Percentiles rank a stretch among this genome's conserved stretches.
phyloP scores from a whole-genome alignment of 106 monocot genomes.

The Xerophyta viscosa region DNA sequence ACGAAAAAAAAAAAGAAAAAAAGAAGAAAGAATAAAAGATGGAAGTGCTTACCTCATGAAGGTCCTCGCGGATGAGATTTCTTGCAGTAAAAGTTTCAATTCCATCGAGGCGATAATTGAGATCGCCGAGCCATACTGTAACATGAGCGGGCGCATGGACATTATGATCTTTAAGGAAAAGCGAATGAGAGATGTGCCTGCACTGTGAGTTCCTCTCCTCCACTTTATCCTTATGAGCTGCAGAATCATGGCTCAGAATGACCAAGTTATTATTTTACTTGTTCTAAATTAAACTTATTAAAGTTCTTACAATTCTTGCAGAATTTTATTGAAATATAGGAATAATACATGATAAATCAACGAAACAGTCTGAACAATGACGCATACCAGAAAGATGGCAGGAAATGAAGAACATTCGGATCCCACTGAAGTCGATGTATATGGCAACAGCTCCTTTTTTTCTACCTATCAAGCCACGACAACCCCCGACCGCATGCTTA shows the following conservation, averaged over 20 bases:
- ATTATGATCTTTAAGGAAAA: slow-evolving; percentile 22
- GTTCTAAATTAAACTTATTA: too few species aligned
- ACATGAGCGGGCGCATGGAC: slow-evolving; percentile 19
- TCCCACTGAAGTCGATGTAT: slow-evolving; percentile 22
- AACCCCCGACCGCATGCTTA: slow-evolving; percentile 24
- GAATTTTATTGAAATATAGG: too few species aligned
- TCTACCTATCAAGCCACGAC: slow-evolving; percentile 32
- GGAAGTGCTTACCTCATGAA: slow-evolving; percentile 3
- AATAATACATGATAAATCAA: too few species aligned
- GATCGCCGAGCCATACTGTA: slow-evolving; percentile 49
- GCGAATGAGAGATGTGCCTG: slow-evolving; percentile 40
- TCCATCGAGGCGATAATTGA: slow-evolving; percentile 44
- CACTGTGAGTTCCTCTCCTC: slow-evolving; percentile 42
- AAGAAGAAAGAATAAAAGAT: too few species aligned
- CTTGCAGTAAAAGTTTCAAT: slow-evolving; percentile 24
- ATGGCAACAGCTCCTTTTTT: slow-evolving; percentile 46
- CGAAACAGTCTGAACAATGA: too few species aligned
- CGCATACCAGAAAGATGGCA: slow-evolving; percentile 45
- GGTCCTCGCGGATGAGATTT: slow-evolving; percentile 30
- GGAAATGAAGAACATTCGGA: slow-evolving; percentile 30
- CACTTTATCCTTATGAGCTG: slow-evolving; percentile 34
- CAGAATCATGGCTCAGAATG: background rate
- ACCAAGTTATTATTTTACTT: background rate
- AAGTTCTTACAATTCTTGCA: too few species aligned
- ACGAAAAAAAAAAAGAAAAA: too few species aligned